A percentile compares a stretch with the other conserved stretches of the same genome.
Conservation (phyloP, 805 yeast species). For the Pichia scutulata region DNA sequence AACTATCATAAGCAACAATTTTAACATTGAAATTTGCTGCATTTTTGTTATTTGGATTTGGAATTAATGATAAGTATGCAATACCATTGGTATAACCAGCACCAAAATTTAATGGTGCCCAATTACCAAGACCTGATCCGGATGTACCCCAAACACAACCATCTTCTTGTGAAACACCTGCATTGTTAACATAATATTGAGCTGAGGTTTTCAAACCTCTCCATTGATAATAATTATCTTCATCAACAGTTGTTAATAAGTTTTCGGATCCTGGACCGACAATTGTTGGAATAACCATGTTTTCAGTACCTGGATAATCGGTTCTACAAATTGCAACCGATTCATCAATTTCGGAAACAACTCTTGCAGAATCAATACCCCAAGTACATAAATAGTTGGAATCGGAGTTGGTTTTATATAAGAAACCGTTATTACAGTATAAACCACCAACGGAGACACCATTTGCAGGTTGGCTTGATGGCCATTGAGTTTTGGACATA, state of each 20-base stretch:
- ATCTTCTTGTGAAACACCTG: slow-evolving; percentile 82
- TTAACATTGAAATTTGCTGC: slow-evolving; percentile 51
- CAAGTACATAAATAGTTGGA: slow-evolving; percentile 73
- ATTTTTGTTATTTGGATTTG: slow-evolving; percentile 81
- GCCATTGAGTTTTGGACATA: slow-evolving; percentile 99
- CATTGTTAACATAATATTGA: slow-evolving; percentile 95
- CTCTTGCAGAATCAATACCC: slow-evolving; percentile 68
- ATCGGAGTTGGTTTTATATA: slow-evolving; percentile 71
- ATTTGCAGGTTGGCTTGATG: slow-evolving; percentile 71
- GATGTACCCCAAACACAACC: slow-evolving; percentile 92
- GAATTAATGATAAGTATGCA: slow-evolving; percentile 83
- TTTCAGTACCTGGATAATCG: slow-evolving; percentile 98
- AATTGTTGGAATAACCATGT: slow-evolving; percentile 92
- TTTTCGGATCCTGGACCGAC: slow-evolving; percentile 58
- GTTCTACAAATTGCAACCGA: slow-evolving; percentile 92
- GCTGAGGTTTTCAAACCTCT: slow-evolving; percentile 76
- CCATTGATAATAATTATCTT: slow-evolving; percentile 75
- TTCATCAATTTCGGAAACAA: slow-evolving; percentile 53
- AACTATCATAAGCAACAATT: slow-evolving; percentile 31
- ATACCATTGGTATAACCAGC: slow-evolving; percentile 72
- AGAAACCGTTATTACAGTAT: slow-evolving; percentile 72
- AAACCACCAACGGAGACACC: slow-evolving; percentile 96
- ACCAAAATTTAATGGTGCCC: slow-evolving; percentile 96
- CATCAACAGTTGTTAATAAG: slow-evolving; percentile 75
- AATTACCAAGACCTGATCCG: slow-evolving; percentile 85